Evolutionary conservation across 2,329 filamentous ascomycete genomes (phyloP).

Genomic region (Diplodia scrobiculata): DNA sequence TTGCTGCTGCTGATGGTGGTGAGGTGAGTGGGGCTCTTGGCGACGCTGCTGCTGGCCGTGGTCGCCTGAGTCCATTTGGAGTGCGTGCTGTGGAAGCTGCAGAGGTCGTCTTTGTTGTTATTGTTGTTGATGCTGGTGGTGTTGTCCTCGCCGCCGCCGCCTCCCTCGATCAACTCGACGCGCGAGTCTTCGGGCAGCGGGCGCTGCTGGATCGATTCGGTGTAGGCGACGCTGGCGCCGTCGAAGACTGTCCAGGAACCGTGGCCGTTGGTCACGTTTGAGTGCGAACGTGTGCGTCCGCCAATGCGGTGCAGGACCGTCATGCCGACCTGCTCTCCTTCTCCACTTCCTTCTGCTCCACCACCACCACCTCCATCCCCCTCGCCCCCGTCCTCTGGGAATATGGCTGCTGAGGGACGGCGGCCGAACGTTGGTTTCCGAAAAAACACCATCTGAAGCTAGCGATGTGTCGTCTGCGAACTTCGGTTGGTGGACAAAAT

Average conservation of each 20-base stretch:
- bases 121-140: neutral
- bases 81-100: constrained; percentile 3
- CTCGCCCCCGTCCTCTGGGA: neutral
- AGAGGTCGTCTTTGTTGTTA: neutral
- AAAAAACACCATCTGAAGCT: constrained; percentile 14
- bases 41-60: neutral
- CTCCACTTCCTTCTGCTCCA: neutral
- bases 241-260: neutral
- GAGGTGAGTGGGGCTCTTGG: neutral
- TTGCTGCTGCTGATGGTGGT: neutral
- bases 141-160: neutral
- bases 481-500: neutral
- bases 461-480: neutral
- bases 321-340: constrained; percentile 27
- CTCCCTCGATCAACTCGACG: constrained; percentile 14
- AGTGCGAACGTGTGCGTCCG: neutral
- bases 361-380: neutral
- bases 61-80: neutral
- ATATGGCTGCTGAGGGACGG: neutral
- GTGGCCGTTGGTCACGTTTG: neutral
- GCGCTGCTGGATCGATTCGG: constrained; percentile 3
- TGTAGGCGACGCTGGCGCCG: constrained; percentile 10
- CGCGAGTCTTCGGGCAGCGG: constrained; percentile 1
- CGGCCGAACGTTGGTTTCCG: neutral
- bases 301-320: constrained; percentile 14